Conservation (phyloP, 495 filamentous ascomycete species). For the Trichocladium antarcticum region DNA sequence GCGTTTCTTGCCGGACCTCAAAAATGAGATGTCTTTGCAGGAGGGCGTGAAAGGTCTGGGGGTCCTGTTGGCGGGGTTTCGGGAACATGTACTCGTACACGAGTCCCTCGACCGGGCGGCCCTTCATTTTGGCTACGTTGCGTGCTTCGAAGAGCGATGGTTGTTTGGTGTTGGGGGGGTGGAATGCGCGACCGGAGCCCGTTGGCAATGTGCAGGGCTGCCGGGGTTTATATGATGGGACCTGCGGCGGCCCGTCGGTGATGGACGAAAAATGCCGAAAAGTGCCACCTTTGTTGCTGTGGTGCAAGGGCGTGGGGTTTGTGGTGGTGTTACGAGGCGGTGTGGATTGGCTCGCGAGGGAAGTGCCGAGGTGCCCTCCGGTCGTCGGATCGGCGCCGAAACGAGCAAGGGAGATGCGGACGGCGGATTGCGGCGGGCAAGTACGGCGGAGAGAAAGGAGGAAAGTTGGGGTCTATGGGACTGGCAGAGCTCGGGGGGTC, state of each 20-base stretch:
- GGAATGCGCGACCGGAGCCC: too few species aligned
- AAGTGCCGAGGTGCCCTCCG: not conserved
- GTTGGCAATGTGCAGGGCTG: too few species aligned
- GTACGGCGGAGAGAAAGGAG: conserved; percentile 2
- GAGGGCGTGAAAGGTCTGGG: conserved; percentile 42
- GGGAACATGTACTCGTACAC: conserved; percentile 47
- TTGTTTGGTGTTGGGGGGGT: not conserved
- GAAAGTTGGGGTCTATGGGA: conserved; percentile 15
- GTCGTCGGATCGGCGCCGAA: conserved; percentile 8
- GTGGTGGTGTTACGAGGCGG: not conserved
- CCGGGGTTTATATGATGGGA: too few species aligned
- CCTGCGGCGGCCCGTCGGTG: too few species aligned
- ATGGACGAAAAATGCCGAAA: not conserved
- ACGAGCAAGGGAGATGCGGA: not conserved
- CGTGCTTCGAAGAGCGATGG: not conserved
- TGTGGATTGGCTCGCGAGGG: not conserved
- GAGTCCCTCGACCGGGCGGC: conserved; percentile 41
- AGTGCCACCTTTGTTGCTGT: too few species aligned
- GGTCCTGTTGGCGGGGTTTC: conserved; percentile 40
- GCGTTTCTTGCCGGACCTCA: conserved; percentile 78
- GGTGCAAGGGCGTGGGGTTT: too few species aligned
- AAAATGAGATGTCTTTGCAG: conserved; percentile 60
- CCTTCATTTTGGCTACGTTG: conserved; percentile 38
- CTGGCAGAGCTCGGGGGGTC: conserved; percentile 5
- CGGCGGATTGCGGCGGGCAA: not conserved